Conservation (phyloP, 2,329 filamentous ascomycete genomes). For the Fusarium guadeloupense region DNA sequence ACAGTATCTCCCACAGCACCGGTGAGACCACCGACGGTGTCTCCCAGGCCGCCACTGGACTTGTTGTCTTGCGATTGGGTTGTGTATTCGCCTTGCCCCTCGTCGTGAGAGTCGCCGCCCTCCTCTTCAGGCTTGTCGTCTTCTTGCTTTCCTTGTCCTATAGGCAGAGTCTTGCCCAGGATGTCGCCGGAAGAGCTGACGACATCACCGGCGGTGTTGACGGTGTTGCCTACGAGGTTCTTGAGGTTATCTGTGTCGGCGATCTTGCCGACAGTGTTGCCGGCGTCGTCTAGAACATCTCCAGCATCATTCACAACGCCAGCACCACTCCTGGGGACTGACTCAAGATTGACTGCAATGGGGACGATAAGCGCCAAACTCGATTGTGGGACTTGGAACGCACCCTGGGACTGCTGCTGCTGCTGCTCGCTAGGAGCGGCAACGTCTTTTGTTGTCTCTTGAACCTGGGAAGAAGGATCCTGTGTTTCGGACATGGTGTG, state of each 20-base stretch:
- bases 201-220: slow-evolving; percentile 50
- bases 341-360: slow-evolving; percentile 44
- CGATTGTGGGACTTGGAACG: slow-evolving; percentile 37
- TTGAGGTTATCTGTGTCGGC: slow-evolving; percentile 51
- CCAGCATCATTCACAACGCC: slow-evolving; percentile 56
- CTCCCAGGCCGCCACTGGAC: slow-evolving; percentile 40
- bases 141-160: slow-evolving; percentile 46
- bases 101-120: slow-evolving; percentile 29
- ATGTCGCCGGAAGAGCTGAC: slow-evolving; percentile 52
- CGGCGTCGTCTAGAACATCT: slow-evolving; percentile 56
- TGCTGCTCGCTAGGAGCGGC: slow-evolving; percentile 34
- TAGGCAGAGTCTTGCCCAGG: slow-evolving; percentile 51
- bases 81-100: slow-evolving; percentile 51
- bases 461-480: slow-evolving; percentile 45
- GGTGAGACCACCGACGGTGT: slow-evolving; percentile 17
- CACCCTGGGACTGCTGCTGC: slow-evolving; percentile 46
- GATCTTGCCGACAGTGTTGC: slow-evolving; percentile 55
- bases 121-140: slow-evolving; percentile 46
- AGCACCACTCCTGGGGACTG: slow-evolving; percentile 50
- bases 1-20: slow-evolving; percentile 15
- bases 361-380: slow-evolving; percentile 41
- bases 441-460: slow-evolving; percentile 45
- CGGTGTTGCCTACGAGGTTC: slow-evolving; percentile 54
- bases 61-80: slow-evolving; percentile 50
- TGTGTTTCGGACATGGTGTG: slow-evolving; percentile 16